Conservation (phyloP, 345 rosid species). For the Balakata baccata region DNA sequence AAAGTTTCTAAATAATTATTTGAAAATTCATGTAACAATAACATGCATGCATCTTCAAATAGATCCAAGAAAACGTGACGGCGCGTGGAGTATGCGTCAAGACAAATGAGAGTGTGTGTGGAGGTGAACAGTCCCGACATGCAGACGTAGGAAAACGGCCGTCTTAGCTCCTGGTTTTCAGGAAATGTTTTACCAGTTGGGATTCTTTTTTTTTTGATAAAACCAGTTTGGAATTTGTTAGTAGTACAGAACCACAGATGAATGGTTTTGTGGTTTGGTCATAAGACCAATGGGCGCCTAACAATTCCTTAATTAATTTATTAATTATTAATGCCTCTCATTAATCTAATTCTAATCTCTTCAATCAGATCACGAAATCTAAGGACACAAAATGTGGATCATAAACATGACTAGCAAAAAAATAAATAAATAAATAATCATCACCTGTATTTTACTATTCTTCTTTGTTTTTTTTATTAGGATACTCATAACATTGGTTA, state of each 20-base stretch:
- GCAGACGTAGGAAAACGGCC: background rate
- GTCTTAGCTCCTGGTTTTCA: constrained; percentile 18
- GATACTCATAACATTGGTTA: too few species aligned
- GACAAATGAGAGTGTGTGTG: background rate
- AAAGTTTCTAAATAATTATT: too few species aligned
- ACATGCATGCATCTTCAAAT: too few species aligned
- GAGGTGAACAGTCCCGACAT: background rate
- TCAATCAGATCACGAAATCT: background rate
- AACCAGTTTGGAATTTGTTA: background rate
- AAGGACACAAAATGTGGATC: background rate
- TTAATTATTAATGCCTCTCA: background rate
- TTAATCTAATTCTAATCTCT: background rate
- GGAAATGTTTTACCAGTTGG: constrained; percentile 2
- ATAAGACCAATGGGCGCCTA: background rate
- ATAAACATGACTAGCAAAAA: too few species aligned
- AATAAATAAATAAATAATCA: too few species aligned
- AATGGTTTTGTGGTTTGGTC: constrained; percentile 2
- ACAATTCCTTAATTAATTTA: background rate
- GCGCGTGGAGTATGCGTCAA: background rate
- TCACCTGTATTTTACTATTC: too few species aligned
- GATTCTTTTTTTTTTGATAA: background rate
- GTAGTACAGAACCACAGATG: too few species aligned
- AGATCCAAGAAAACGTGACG: background rate
- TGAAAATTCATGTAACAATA: too few species aligned
- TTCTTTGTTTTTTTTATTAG: too few species aligned